These are phyloP conservation scores for Fusarium verrucosum DNA, from an alignment of 2,329 filamentous ascomycete genomes.

Conservation along the genomic window DNA sequence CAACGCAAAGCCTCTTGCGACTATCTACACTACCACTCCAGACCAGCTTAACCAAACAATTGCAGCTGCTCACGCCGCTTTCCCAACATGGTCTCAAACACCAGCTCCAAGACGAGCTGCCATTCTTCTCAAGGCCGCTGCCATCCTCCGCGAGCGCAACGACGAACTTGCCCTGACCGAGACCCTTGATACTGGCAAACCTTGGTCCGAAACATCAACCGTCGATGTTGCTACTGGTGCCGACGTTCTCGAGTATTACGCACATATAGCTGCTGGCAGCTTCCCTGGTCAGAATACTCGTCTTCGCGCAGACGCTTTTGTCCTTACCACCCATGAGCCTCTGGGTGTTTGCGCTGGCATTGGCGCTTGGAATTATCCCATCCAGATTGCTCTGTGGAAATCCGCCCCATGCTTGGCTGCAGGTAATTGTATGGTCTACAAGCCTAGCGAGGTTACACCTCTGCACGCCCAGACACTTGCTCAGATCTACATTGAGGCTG, in stretches of 20 bases:
- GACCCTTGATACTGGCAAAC: conserved; percentile 87
- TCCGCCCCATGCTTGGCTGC: conserved; percentile 85
- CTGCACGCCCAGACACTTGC: conserved; percentile 82
- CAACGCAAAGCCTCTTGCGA: conserved; percentile 72
- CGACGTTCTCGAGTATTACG: conserved; percentile 88
- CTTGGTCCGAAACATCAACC: conserved; percentile 83
- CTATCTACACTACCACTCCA: conserved; percentile 74
- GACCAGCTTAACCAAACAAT: conserved; percentile 77
- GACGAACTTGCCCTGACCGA: conserved; percentile 82
- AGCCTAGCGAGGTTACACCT: conserved; percentile 87
- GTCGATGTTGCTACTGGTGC: conserved; percentile 86
- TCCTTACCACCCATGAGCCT: conserved; percentile 83
- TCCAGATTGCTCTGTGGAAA: conserved; percentile 92
- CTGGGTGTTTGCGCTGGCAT: conserved; percentile 87
- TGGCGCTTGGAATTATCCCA: conserved; percentile 91
- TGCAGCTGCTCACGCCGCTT: conserved; percentile 74
- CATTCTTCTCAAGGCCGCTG: conserved; percentile 79
- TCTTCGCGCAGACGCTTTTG: conserved; percentile 78
- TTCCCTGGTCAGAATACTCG: conserved; percentile 82
- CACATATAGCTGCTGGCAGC: conserved; percentile 79
- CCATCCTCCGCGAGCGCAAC: conserved; percentile 77
- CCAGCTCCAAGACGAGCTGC: conserved; percentile 78
- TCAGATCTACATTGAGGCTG: conserved; percentile 79
- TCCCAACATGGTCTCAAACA: conserved; percentile 79
- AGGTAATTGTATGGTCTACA: conserved; percentile 91